Evolutionary conservation across 805 yeast species (phyloP).

Genomic region (Priceomyces medius): DNA sequence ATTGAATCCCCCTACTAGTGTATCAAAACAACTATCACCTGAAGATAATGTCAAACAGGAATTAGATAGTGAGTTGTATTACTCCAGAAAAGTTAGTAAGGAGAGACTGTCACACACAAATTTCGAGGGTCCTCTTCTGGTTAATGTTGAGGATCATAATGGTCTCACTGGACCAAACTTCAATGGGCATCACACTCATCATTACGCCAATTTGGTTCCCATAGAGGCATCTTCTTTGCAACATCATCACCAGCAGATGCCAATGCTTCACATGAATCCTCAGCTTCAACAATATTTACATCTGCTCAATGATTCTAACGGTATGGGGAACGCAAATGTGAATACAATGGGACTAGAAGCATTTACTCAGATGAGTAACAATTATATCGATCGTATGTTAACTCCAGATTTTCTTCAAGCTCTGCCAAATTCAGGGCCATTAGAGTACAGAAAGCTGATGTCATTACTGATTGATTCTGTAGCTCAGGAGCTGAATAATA

Average conservation of each 20-base stretch:
- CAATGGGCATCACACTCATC: conserved; percentile 18
- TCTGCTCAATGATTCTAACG: background rate
- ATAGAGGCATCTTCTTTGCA: conserved; percentile 16
- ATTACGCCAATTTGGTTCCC: conserved; percentile 27
- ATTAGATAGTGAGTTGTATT: background rate
- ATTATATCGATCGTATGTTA: background rate
- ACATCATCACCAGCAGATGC: conserved; percentile 5
- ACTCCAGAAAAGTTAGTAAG: background rate
- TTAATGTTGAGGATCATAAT: conserved; percentile 3
- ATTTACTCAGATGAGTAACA: conserved; percentile 6
- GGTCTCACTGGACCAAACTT: background rate
- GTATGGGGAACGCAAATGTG: background rate
- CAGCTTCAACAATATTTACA: conserved; percentile 8
- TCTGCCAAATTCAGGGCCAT: background rate
- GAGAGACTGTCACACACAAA: background rate
- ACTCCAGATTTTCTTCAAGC: conserved; percentile 1
- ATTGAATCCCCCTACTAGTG: conserved; percentile 19
- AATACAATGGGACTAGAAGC: conserved; percentile 6
- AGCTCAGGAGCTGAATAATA: background rate
- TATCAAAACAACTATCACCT: background rate
- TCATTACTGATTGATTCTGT: too few species aligned
- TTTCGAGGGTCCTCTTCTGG: background rate
- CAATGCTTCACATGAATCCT: conserved; percentile 5
- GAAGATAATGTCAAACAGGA: conserved; percentile 1
- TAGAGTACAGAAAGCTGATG: background rate